Base-by-base conservation (phyloP, 2,329 filamentous ascomycete genomes). In the Pleoardoris graminearum region DNA sequence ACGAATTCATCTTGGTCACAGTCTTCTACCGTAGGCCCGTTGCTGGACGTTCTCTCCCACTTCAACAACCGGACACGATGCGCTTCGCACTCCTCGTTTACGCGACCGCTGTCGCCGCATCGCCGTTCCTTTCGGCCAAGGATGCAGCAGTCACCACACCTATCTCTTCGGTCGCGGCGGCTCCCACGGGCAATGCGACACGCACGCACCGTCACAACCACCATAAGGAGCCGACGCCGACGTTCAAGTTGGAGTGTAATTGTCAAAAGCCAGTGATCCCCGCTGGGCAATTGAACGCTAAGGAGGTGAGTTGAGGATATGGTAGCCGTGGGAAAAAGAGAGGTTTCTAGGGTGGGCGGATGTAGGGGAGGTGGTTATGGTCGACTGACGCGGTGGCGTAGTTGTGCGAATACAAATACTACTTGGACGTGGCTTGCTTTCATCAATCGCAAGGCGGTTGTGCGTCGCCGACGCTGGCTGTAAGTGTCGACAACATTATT, bases 181-280 rank as follows among this genome's bases (percentile, higher is more conserved):
- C 54, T 30, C 60, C 35, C 19, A 51, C 50, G 19, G 39, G 22
- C 12, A 47, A 46, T 16, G 48, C 17, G 49, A 56, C 30, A 29
- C 48, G 23, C 53, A 58, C 25, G 43, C 51, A 32, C 7, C 57
- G 53, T 19, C 49, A 54, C 14, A 58, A 65, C 41, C 61, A 56
- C 8, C 65, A 68, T 38, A 62, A 62, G 16, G 67, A 66, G 49
- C 65, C 57, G 1, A 68, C 63, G 6, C 67, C 67, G 2, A 61
- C 54, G 0, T 70, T 70, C 51, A 65, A 63, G 37, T 19, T 42
- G 12, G 21, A 30, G 11, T 70, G 67, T 43, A 53, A 66, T 10
- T 70, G 66, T 41, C 19, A 48, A 7, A 59, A 59, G 48, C 63
- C 67, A 1, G 51, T 70, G 27, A 53, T 70, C 11, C 67, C 67